These are phyloP conservation scores for Camellia oleifera DNA, from an alignment of 179 eudicot genomes.

Conservation along the genomic window DNA sequence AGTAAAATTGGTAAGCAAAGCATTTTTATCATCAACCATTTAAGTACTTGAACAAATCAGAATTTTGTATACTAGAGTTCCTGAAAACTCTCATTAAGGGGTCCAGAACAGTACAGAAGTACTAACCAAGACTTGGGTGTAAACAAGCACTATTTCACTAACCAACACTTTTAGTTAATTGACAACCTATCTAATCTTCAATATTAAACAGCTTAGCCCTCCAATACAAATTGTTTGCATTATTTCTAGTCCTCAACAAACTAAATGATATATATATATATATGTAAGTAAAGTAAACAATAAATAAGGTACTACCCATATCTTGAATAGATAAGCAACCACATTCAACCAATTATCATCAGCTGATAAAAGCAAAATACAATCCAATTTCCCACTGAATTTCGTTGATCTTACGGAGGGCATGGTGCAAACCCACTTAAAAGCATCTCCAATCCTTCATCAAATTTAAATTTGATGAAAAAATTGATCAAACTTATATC, in stretches of 20 bases:
- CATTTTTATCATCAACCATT: not conserved
- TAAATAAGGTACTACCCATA: too few relatives aligned
- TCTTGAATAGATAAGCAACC: too few relatives aligned
- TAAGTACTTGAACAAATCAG: slow-evolving; percentile 4
- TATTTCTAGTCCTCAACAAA: not conserved
- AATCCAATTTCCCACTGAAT: too few relatives aligned
- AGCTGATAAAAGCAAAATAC: too few relatives aligned
- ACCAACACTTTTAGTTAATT: not conserved
- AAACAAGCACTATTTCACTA: not conserved
- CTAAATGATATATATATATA: not conserved
- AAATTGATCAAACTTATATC: too few relatives aligned
- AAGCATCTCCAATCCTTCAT: too few relatives aligned
- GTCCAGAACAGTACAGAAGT: not conserved
- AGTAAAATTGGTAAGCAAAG: not conserved
- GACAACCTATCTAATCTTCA: not conserved
- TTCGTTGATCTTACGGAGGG: not conserved
- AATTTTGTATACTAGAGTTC: not conserved
- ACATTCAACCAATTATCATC: too few relatives aligned
- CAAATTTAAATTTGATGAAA: too few relatives aligned
- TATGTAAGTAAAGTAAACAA: too few relatives aligned
- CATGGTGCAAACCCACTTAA: too few relatives aligned
- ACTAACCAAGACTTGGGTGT: not conserved
- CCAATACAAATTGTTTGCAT: not conserved
- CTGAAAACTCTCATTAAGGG: not conserved
- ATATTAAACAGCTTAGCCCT: not conserved